Conservation (phyloP, 495 filamentous ascomycete species). For the Xylaria flabelliformis region DNA sequence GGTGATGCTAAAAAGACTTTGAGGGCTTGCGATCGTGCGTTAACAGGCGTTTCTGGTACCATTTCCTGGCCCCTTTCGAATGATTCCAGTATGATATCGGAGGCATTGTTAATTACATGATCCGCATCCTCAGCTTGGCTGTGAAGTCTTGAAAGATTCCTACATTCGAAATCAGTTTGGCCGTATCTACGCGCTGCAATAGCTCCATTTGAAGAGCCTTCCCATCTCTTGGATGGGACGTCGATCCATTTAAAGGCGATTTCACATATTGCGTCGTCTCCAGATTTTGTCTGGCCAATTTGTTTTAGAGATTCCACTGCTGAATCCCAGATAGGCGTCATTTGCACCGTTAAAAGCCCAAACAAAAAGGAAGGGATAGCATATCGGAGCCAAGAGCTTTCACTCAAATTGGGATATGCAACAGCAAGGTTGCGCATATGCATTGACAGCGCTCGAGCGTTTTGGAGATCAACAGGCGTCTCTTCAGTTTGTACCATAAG, state of each 20-base stretch:
- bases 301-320: slow-evolving; percentile 74
- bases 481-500: slow-evolving; percentile 76
- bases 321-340: slow-evolving; percentile 86
- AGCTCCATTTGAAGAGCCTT: slow-evolving; percentile 39
- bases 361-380: slow-evolving; percentile 85
- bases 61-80: slow-evolving; percentile 59
- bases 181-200: slow-evolving; percentile 29
- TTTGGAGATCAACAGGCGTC: slow-evolving; percentile 76
- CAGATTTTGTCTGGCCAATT: slow-evolving; percentile 70
- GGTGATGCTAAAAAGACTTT: slow-evolving; percentile 77
- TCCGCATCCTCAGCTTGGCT: slow-evolving; percentile 48
- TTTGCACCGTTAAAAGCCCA: slow-evolving; percentile 82
- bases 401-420: slow-evolving; percentile 61
- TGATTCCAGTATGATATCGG: slow-evolving; percentile 54
- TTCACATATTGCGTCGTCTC: slow-evolving; percentile 74
- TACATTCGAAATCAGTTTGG: slow-evolving; percentile 78
- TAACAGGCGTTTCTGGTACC: slow-evolving; percentile 44
- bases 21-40: slow-evolving; percentile 76
- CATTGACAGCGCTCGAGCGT: slow-evolving; percentile 76
- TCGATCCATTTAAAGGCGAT: slow-evolving; percentile 84
- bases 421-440: slow-evolving; percentile 78
- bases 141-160: slow-evolving; percentile 69
- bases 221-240: slow-evolving; percentile 56
- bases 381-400: slow-evolving; percentile 67
- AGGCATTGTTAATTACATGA: slow-evolving; percentile 47